Conservation (phyloP, 2,329 filamentous ascomycete species). For the Lachnellula occidentalis region DNA sequence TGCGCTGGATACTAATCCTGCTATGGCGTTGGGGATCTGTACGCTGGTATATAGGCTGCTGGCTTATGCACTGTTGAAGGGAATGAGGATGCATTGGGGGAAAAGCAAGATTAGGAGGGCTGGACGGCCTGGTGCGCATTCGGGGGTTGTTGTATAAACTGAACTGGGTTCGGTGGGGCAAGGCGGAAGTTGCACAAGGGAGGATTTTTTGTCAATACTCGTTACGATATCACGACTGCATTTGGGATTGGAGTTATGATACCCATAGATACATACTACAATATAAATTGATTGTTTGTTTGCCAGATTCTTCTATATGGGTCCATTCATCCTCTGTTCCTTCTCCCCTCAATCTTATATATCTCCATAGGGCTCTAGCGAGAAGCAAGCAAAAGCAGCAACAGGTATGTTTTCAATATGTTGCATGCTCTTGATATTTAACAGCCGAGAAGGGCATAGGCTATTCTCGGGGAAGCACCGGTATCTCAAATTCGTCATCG, state of each 20-base stretch:
- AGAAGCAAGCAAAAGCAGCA: slow-evolving; percentile 11
- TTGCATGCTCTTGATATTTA: slow-evolving; percentile 22
- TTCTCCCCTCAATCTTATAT: not conserved
- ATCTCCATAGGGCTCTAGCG: slow-evolving; percentile 3
- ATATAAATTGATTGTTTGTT: not conserved
- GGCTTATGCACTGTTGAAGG: slow-evolving; percentile 53
- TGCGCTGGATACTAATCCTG: slow-evolving; percentile 55
- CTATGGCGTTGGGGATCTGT: slow-evolving; percentile 55
- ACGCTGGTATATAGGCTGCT: slow-evolving; percentile 61
- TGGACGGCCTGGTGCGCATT: not conserved
- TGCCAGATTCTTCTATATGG: not conserved
- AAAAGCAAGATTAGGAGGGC: not conserved
- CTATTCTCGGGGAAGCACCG: too few species aligned
- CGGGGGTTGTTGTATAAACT: not conserved
- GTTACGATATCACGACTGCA: not conserved
- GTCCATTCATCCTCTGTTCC: not conserved
- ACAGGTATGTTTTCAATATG: slow-evolving; percentile 12
- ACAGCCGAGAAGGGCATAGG: not conserved
- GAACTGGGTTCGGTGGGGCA: not conserved
- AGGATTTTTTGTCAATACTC: not conserved
- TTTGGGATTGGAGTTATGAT: not conserved
- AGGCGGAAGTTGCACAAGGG: too few species aligned
- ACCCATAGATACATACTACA: not conserved
- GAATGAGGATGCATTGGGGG: slow-evolving; percentile 48
- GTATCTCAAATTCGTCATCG: too few species aligned